A percentile compares a stretch with the other conserved stretches of the same genome.
Conservation (phyloP, 352 stramenopile genomes). For the Pythium phragmiticola region DNA sequence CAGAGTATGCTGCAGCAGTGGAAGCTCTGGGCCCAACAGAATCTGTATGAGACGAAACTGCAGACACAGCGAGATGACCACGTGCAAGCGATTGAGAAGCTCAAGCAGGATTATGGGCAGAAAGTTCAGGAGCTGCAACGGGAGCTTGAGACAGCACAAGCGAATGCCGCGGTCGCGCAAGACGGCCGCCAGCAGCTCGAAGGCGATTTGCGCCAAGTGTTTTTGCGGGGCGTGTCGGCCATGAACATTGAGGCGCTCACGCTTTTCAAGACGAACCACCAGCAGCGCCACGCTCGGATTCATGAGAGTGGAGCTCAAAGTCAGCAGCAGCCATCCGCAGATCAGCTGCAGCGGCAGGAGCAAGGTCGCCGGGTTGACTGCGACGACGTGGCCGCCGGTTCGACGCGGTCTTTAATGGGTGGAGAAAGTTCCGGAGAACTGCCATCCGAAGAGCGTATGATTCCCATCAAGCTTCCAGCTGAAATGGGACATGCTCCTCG, state of each 20-base stretch:
- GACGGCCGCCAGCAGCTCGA: slow-evolving; percentile 50
- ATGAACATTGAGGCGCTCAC: slow-evolving; percentile 79
- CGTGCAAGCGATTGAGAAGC: background rate
- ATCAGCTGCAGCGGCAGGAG: no score
- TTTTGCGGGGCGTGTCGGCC: slow-evolving; percentile 63
- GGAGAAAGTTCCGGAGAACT: slow-evolving; percentile 19
- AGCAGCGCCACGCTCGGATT: slow-evolving; percentile 14
- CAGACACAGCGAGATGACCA: slow-evolving; percentile 6
- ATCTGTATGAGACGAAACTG: slow-evolving; percentile 10
- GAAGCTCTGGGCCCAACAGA: slow-evolving; percentile 20
- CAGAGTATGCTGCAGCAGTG: slow-evolving; percentile 21
- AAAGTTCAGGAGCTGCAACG: slow-evolving; percentile 33
- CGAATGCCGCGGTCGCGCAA: slow-evolving; percentile 34
- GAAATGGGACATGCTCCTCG: slow-evolving; percentile 9
- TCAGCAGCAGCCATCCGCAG: no score
- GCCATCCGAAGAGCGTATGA: slow-evolving; percentile 23
- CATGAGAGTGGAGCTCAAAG: background rate
- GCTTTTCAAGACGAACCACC: slow-evolving; percentile 58
- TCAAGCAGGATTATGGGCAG: background rate
- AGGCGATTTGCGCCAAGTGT: slow-evolving; percentile 62
- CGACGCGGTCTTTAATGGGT: background rate
- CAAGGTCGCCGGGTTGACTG: no score
- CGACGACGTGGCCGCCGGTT: no score
- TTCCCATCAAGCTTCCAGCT: slow-evolving; percentile 14
- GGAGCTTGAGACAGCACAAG: slow-evolving; percentile 41